These are phyloP conservation scores for Pouteria glomerata DNA, from an alignment of 148 eudicot species.

Conservation along the genomic window DNA sequence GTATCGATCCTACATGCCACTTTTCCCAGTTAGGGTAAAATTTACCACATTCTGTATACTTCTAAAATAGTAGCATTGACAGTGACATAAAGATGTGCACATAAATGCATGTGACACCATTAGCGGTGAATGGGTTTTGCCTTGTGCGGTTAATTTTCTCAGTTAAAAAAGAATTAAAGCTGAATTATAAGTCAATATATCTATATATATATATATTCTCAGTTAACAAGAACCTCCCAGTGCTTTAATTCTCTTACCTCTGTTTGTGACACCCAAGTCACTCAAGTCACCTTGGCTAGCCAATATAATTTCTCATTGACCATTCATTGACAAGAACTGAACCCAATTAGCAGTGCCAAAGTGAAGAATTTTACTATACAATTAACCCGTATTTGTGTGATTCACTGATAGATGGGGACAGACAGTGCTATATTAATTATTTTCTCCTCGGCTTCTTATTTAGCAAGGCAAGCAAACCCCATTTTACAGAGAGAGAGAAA, in stretches of 20 bases:
- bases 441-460: constrained; percentile 42
- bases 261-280: too few relatives aligned
- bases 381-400: constrained; percentile 6
- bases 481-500: constrained; percentile 10
- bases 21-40: background rate
- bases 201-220: too few relatives aligned
- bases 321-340: constrained; percentile 5
- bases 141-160: too few relatives aligned
- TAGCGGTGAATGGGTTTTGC: too few relatives aligned
- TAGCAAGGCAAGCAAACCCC: background rate
- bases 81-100: too few relatives aligned
- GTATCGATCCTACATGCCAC: too few relatives aligned
- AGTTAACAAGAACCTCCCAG: too few relatives aligned
- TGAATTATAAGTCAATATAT: too few relatives aligned
- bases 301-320: constrained; percentile 15
- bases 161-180: too few relatives aligned
- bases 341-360: background rate
- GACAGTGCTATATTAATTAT: constrained; percentile 33
- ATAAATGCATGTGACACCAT: too few relatives aligned
- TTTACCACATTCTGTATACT: background rate
- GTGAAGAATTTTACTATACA: constrained; percentile 7
- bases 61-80: too few relatives aligned
- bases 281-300: constrained; percentile 13
- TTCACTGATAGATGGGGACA: constrained; percentile 29
- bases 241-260: too few relatives aligned